phyloP scores from a whole-genome alignment of 2,329 filamentous ascomycete genomes.

The Apiospora rasikravindrae region DNA sequence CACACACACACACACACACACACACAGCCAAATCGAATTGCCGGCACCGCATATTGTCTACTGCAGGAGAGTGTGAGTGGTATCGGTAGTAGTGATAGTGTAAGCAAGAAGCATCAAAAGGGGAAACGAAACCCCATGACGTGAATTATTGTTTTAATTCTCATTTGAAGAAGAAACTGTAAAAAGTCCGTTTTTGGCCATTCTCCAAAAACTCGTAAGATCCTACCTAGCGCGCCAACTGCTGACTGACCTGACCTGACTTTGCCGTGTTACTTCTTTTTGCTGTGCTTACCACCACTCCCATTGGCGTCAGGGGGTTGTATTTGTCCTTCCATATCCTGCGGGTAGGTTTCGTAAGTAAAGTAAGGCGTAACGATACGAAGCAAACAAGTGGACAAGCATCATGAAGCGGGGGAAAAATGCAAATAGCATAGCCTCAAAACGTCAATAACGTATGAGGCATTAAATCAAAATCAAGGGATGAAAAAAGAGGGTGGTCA shows the following conservation, averaged over 20 bases:
- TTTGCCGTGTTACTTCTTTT: constrained; percentile 44
- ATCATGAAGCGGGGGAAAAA: constrained; percentile 20
- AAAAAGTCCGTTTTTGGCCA: neutral
- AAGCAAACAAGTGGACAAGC: neutral
- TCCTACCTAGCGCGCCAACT: constrained; percentile 11
- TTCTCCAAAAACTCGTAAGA: constrained; percentile 2
- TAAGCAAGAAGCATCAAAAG: neutral
- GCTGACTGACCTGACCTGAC: neutral
- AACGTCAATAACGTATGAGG: neutral
- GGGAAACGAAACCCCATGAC: neutral
- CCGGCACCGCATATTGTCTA: neutral
- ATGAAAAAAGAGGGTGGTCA: neutral
- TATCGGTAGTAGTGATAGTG: neutral
- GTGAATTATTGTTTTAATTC: constrained; percentile 5
- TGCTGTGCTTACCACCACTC: constrained; percentile 30
- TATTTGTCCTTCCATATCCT: constrained; percentile 99
- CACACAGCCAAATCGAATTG: neutral
- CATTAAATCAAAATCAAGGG: constrained; percentile 18
- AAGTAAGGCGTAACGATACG: constrained; percentile 18
- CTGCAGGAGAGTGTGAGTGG: neutral
- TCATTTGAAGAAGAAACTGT: neutral
- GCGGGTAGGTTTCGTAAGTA: constrained; percentile 31
- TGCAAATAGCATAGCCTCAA: constrained; percentile 16
- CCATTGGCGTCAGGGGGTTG: constrained; percentile 51
- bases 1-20: neutral